Evolutionary conservation across 306 rosid species (phyloP).

Genomic region (Comarum palustre): DNA sequence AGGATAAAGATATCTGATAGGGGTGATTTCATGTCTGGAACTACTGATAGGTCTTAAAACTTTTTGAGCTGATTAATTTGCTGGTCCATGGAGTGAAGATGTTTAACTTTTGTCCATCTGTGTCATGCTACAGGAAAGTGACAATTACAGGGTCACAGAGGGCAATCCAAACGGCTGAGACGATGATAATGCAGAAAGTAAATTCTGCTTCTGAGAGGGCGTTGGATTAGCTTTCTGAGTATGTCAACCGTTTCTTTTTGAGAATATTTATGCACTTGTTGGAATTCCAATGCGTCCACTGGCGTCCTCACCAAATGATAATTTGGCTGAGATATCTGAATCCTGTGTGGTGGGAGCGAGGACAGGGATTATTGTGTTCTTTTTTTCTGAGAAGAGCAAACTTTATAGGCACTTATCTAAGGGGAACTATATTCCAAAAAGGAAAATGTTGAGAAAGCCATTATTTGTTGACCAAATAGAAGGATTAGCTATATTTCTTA

Average conservation of each 20-base stretch:
- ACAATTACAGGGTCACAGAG: slow-evolving; percentile 97
- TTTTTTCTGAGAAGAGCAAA: slow-evolving; percentile 33
- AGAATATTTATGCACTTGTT: slow-evolving; percentile 41
- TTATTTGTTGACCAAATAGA: slow-evolving; percentile 49
- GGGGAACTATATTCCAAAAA: slow-evolving; percentile 23
- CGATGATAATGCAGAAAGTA: slow-evolving; percentile 95
- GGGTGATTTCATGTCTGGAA: slow-evolving; percentile 95
- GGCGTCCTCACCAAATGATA: slow-evolving; percentile 33
- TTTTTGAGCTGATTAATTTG: background rate
- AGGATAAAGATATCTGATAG: slow-evolving; percentile 98
- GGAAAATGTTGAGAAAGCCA: slow-evolving; percentile 37
- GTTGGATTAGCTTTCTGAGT: slow-evolving; percentile 36
- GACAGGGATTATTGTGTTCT: too few relatives aligned
- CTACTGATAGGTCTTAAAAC: slow-evolving; percentile 71
- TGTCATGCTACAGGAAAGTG: slow-evolving; percentile 68
- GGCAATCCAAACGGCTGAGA: slow-evolving; percentile 76
- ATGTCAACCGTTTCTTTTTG: slow-evolving; percentile 27
- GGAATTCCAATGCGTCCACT: slow-evolving; percentile 42
- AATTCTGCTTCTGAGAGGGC: slow-evolving; percentile 82
- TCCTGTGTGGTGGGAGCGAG: slow-evolving; percentile 37
- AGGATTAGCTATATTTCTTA: slow-evolving; percentile 56
- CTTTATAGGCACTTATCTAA: slow-evolving; percentile 44
- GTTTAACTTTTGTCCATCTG: background rate
- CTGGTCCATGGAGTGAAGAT: slow-evolving; percentile 9
- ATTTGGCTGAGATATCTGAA: slow-evolving; percentile 30